Evolutionary conservation across 768 basidiomycete species (phyloP), one percentile per base, ranked within the genome.

Genomic region (Leccinum broughii): DNA sequence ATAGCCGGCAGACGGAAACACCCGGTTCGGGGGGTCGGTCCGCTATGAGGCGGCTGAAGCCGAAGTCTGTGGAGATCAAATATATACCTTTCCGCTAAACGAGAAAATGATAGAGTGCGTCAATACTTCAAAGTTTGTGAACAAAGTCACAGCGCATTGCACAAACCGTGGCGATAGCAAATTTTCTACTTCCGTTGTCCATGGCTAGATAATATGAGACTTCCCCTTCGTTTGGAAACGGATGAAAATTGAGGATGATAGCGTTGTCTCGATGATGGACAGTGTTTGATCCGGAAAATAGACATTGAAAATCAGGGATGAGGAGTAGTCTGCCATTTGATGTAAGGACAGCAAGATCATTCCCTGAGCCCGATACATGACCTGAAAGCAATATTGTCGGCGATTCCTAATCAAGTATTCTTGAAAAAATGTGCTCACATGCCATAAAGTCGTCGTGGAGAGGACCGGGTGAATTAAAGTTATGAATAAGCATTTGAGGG

Each of bases 321-420:
- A 69, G 70, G 70, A 58, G 78, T 32, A 54, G 68, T 46, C 48
- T 68, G 46, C 58, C 71, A 53, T 35, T 67, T 58, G 41, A 62
- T 28, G 54, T 78, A 62, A 62, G 78, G 57, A 9, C 76, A 62
- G 58, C 69, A 35, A 74, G 49, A 49, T 62, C 72, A 72, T 56
- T 62, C 77, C 85, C 83, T 13, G 81, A 82, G 14, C 77, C 62
- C 32, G 84, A 83, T 35, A 78, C 72, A 61, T 86, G 83, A 34
- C 77, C 69, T 57, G 73, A 53, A 34, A 56, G n/a, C 15, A 59
- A 57, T 48, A 26, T 41, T 14, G 44, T 62, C 52, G 52, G 59
- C 24, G 49, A 60, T 26, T 15, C 11, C 30, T 20, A 41, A 54
- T 14, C 49, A 50, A 2, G 26, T 6, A 49, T 7, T 15, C 34